These are phyloP conservation scores for Aspergillus carlsbadensis DNA, from an alignment of 495 filamentous ascomycete species.

Conservation along the genomic window DNA sequence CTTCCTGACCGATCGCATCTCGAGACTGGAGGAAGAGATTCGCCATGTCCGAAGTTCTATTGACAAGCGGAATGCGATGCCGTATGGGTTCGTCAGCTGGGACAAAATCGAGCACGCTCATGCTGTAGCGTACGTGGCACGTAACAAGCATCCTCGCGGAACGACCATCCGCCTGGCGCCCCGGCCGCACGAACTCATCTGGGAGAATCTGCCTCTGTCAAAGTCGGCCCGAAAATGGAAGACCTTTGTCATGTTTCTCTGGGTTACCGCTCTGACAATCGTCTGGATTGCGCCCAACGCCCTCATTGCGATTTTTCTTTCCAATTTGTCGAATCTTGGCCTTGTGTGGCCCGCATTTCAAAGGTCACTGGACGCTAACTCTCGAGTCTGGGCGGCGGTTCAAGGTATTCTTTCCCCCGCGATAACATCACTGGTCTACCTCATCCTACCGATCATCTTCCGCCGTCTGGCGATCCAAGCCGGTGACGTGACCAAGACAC, in stretches of 20 bases:
- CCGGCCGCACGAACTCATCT: constrained; percentile 88
- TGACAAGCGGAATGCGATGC: constrained; percentile 82
- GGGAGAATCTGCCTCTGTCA: constrained; percentile 82
- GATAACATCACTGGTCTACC: constrained; percentile 82
- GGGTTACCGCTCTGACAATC: constrained; percentile 77
- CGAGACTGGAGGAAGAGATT: constrained; percentile 77
- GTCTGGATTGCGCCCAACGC: constrained; percentile 96
- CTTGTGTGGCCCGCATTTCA: constrained; percentile 78
- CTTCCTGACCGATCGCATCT: constrained; percentile 83
- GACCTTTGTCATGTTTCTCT: constrained; percentile 74
- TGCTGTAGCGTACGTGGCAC: constrained; percentile 75
- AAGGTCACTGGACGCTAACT: constrained; percentile 56
- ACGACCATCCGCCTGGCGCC: constrained; percentile 78
- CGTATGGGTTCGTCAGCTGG: constrained; percentile 94
- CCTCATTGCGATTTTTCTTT: constrained; percentile 89
- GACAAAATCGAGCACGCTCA: constrained; percentile 85
- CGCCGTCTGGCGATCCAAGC: constrained; percentile 73
- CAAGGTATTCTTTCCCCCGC: constrained; percentile 95
- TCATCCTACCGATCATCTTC: constrained; percentile 88
- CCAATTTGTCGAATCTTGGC: constrained; percentile 78
- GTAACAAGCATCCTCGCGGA: constrained; percentile 77
- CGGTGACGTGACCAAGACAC: constrained; percentile 88
- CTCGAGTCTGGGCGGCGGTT: constrained; percentile 74
- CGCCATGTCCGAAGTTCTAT: constrained; percentile 76
- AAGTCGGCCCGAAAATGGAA: constrained; percentile 66